Evolutionary conservation across 768 basidiomycete species (phyloP).

Genomic region (Termitomyces sp.): DNA sequence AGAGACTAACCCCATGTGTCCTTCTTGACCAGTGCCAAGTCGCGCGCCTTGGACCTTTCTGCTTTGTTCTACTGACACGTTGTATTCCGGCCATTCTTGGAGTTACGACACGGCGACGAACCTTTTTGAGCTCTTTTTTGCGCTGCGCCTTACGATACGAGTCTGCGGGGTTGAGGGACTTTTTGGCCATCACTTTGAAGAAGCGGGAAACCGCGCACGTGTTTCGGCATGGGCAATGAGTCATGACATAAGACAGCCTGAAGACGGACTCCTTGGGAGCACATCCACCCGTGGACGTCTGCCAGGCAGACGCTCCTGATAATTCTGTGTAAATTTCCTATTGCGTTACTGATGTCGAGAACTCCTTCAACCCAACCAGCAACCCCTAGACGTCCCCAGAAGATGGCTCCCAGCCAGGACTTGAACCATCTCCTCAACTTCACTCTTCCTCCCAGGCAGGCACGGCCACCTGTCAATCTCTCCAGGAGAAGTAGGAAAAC

Average conservation of each 20-base stretch:
- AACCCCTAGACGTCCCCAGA: slow-evolving; percentile 53
- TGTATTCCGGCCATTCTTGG: slow-evolving; percentile 13
- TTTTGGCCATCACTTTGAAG: slow-evolving; percentile 65
- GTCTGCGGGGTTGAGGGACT: slow-evolving; percentile 90
- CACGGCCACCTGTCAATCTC: slow-evolving; percentile 45
- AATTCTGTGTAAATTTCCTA: background rate
- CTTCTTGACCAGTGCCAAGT: slow-evolving; percentile 91
- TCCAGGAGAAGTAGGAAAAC: slow-evolving; percentile 76
- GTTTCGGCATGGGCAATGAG: slow-evolving; percentile 23
- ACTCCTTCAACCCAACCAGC: slow-evolving; percentile 25
- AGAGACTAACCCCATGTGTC: slow-evolving; percentile 68
- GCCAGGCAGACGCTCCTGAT: slow-evolving; percentile 18
- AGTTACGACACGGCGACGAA: slow-evolving; percentile 23
- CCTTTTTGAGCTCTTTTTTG: slow-evolving; percentile 96
- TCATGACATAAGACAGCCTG: slow-evolving; percentile 25
- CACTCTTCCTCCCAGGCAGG: slow-evolving; percentile 82
- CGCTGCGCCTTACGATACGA: slow-evolving; percentile 90
- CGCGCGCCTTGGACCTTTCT: slow-evolving; percentile 71
- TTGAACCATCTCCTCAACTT: slow-evolving; percentile 92
- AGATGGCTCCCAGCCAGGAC: slow-evolving; percentile 63
- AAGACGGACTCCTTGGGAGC: slow-evolving; percentile 7
- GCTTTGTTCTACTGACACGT: slow-evolving; percentile 82
- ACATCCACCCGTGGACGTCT: slow-evolving; percentile 27
- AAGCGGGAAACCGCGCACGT: slow-evolving; percentile 25
- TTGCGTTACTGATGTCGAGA: slow-evolving; percentile 29